Percentiles rank a stretch among this genome's conserved stretches.
Evolutionary conservation across 164 flowering plant species (phyloP).

Genomic region (Berberis thunbergii): DNA sequence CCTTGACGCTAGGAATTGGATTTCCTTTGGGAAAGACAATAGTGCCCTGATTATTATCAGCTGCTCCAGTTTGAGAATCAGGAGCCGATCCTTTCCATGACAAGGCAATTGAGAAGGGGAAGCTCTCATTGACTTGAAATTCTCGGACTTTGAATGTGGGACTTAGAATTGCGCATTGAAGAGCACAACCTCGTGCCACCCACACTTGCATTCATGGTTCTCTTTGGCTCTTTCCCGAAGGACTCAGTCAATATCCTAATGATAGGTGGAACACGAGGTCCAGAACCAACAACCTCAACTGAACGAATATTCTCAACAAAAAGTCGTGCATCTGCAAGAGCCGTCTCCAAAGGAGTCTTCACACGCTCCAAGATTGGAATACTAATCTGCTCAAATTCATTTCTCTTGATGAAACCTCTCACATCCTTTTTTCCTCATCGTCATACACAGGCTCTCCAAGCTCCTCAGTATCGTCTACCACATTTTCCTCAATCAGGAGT

Average conservation of each 20-base stretch:
- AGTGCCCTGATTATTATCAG: slow-evolving; percentile 53
- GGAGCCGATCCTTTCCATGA: slow-evolving; percentile 64
- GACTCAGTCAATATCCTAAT: slow-evolving; percentile 64
- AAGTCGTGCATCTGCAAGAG: slow-evolving; percentile 66
- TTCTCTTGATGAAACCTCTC: slow-evolving; percentile 65
- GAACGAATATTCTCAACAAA: slow-evolving; percentile 46
- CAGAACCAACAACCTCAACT: slow-evolving; percentile 86
- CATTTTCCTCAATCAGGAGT: too few species aligned
- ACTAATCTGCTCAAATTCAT: slow-evolving; percentile 70
- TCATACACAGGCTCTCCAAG: background rate
- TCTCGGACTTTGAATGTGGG: background rate
- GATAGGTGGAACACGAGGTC: slow-evolving; percentile 79
- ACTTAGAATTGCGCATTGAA: background rate
- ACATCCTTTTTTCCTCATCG: slow-evolving; percentile 75
- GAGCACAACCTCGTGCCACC: slow-evolving; percentile 49
- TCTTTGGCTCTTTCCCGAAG: slow-evolving; percentile 79
- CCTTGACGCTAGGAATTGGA: slow-evolving; percentile 68
- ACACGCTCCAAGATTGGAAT: slow-evolving; percentile 71
- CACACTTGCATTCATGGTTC: slow-evolving; percentile 92
- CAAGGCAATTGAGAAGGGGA: slow-evolving; percentile 61
- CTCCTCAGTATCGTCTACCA: too few species aligned
- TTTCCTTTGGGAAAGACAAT: slow-evolving; percentile 79
- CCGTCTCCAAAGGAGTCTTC: slow-evolving; percentile 62
- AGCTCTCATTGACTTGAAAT: slow-evolving; percentile 17
- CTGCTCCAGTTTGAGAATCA: slow-evolving; percentile 46